phyloP scores from a whole-genome alignment of 2,329 filamentous ascomycete genomes.

The Aspergillus sp. region DNA sequence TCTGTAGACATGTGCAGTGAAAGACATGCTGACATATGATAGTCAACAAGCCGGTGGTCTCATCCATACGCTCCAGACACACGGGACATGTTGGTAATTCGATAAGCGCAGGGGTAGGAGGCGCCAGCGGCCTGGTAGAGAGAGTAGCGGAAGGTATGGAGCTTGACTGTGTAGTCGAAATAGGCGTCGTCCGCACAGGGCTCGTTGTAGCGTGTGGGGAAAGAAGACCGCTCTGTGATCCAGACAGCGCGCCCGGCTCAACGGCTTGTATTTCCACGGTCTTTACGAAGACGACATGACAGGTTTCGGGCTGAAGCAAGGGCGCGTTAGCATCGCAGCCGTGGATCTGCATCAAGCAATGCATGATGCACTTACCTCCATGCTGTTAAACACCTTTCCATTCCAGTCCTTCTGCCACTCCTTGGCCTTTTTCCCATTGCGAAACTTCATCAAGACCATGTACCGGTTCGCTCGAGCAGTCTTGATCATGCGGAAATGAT shows the following conservation, averaged over 20 bases:
- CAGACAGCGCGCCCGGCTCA: constrained; percentile 37
- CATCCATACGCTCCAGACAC: constrained; percentile 96
- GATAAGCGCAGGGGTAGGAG: constrained; percentile 79
- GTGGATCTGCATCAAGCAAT: background rate
- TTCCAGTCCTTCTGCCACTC: constrained; percentile 87
- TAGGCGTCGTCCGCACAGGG: constrained; percentile 28
- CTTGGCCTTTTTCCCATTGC: constrained; percentile 70
- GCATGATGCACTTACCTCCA: constrained; percentile 66
- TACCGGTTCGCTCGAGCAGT: constrained; percentile 88
- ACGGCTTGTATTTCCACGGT: constrained; percentile 81
- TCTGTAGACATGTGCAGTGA: constrained; percentile 92
- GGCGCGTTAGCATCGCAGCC: constrained; percentile 17
- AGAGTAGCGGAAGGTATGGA: constrained; percentile 48
- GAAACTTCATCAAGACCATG: constrained; percentile 93
- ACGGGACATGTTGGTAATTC: constrained; percentile 96
- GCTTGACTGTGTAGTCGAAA: constrained; percentile 34
- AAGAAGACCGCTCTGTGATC: constrained; percentile 58
- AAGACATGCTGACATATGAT: constrained; percentile 98
- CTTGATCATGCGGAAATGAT: constrained; percentile 91
- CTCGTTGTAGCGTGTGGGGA: constrained; percentile 46
- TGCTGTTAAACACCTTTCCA: constrained; percentile 86
- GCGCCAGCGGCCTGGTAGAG: constrained; percentile 64
- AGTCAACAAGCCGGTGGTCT: constrained; percentile 90
- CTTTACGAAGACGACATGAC: constrained; percentile 92
- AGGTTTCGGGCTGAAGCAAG: constrained; percentile 73